Base-by-base conservation (phyloP, 139 green algal genomes). In the Penium margaritaceum region DNA sequence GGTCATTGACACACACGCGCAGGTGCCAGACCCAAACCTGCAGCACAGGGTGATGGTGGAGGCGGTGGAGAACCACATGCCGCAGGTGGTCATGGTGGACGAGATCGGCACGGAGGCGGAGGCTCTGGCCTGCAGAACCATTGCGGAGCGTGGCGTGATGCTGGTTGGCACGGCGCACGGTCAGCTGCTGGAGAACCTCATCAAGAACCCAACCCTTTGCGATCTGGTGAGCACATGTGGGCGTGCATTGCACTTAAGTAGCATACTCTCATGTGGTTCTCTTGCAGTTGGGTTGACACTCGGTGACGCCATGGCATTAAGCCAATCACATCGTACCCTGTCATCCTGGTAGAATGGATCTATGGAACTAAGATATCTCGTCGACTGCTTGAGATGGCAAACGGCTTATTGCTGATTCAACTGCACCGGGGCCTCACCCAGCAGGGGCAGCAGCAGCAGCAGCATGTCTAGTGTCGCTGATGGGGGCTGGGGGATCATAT, bases 41-140 rank as follows among this genome's bases (percentile, higher is more conserved):
- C 94, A 98, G 86, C 91, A 96, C 83, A 76, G 77, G n/a, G 83
- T 97, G 69, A 97, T 97, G 92, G 91, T 97, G 27, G 92, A 97
- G 86, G 92, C 92, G 3, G 92, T 97, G 34, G 90, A 97, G 86
- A 97, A 97, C 81, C 92, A 97, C 85, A 96, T 93, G 88, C 90
- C 90, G 17, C 81, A 96, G 69, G 86, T 92, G 12, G 88, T 98
- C 3, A 91, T 97, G 29, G 90, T 97, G 32, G 91, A 97, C 46
- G 93, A 98, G 83, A 96, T 98, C 51, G 94, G 94, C 36, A 98
- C 89, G 12, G 91, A 97, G 78, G 92, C 86, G 1, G 93, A 98
- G 76, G 91, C 91, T 6, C 79, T 95, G n/a, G 93, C 93, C 14
- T 97, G 91, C 84, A 84, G 92, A 43, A 97, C 89, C n/a, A 98